These are phyloP conservation scores for Perkinsela sp. DNA, from an alignment of 208 protist species.

Conservation along the genomic window DNA sequence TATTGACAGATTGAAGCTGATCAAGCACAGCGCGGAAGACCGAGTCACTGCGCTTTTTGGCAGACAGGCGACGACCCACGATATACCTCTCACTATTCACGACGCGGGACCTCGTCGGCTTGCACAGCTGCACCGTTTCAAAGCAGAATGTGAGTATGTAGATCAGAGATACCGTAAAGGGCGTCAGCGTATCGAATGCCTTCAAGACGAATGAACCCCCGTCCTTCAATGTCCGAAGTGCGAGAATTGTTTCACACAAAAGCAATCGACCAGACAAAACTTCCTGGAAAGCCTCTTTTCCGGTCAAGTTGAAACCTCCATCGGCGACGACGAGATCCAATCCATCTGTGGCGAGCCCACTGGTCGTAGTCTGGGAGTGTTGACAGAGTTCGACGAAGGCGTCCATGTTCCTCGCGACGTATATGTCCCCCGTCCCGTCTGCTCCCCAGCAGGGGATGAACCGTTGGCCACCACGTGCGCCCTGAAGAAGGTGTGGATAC, in stretches of 20 bases:
- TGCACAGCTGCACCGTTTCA: constrained; percentile 40
- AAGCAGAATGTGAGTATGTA: constrained; percentile 50
- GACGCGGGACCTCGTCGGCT: constrained; percentile 53
- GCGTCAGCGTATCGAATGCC: constrained; percentile 60
- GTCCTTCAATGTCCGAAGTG: constrained; percentile 20
- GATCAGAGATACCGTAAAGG: constrained; percentile 26
- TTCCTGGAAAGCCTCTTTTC: constrained; percentile 19
- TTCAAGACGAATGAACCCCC: constrained; percentile 55
- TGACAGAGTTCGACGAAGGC: constrained; percentile 13
- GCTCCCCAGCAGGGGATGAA: constrained; percentile 36
- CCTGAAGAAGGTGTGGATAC: constrained; percentile 23
- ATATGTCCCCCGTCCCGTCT: constrained; percentile 49
- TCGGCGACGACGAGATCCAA: constrained; percentile 57
- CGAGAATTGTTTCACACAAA: constrained; percentile 40
- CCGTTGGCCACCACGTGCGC: too few species aligned
- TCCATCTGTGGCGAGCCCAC: constrained; percentile 3
- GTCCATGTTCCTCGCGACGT: constrained; percentile 34
- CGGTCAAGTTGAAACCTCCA: constrained; percentile 31
- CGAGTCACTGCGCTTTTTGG: neutral
- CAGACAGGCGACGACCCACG: constrained; percentile 26
- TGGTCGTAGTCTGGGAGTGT: constrained; percentile 1
- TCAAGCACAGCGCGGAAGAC: neutral
- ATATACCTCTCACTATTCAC: constrained; percentile 68
- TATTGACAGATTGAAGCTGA: neutral
- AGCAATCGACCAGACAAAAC: constrained; percentile 50